Evolutionary conservation across 1,284 basidiomycete genomes (phyloP).

Genomic region (Ganoderma leucocontextum): DNA sequence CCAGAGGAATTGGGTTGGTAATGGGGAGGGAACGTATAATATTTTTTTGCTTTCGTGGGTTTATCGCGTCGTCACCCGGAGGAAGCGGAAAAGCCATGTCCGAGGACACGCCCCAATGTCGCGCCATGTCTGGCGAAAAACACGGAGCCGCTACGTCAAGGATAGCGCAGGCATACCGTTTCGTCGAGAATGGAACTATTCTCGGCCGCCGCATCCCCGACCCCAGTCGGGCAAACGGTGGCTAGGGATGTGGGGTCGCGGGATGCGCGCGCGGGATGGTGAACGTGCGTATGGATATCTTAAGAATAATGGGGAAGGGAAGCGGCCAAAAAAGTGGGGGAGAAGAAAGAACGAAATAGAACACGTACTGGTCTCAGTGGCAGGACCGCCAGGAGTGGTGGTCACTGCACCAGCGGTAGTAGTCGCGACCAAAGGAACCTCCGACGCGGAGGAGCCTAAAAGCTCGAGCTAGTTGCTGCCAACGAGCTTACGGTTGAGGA

Average conservation of each 20-base stretch:
- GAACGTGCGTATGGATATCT: not conserved
- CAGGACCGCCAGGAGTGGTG: conserved; percentile 10
- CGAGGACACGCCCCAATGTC: not conserved
- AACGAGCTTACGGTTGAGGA: conserved; percentile 2
- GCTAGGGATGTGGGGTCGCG: not conserved
- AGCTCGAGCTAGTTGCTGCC: conserved; percentile 17
- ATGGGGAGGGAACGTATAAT: too few relatives aligned
- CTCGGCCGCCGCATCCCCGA: not conserved
- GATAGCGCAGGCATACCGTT: not conserved
- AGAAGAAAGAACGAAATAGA: too few relatives aligned
- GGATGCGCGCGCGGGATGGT: not conserved
- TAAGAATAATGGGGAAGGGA: not conserved
- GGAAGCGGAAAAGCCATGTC: not conserved
- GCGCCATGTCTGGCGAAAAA: not conserved
- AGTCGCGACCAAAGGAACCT: not conserved
- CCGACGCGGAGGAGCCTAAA: not conserved
- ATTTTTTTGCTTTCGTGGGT: too few relatives aligned
- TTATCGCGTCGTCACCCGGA: not conserved
- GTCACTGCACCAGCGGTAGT: conserved; percentile 11
- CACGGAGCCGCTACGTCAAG: not conserved
- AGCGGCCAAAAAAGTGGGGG: not conserved
- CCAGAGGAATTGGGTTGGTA: too few relatives aligned
- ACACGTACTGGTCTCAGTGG: conserved; percentile 23
- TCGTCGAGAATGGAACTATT: not conserved
- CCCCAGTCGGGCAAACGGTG: not conserved